Percentiles rank a stretch among this genome's conserved stretches.
Conservation (phyloP, 2,329 filamentous ascomycete species). For the Coniochaeta sp. region DNA sequence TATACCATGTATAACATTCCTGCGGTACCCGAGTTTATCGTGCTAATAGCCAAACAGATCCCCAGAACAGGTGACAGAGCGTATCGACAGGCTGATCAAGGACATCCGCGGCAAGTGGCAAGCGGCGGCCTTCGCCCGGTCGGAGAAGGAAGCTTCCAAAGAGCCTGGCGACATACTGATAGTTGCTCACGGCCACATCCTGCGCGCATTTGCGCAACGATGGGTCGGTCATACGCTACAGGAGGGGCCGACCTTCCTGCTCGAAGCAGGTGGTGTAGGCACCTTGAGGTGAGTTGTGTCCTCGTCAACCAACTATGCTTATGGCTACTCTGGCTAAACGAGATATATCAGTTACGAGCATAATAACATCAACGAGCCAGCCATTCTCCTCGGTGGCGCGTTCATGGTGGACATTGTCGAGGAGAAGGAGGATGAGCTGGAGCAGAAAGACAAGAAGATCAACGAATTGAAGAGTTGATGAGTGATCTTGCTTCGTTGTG, state of each 20-base stretch:
- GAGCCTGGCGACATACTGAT: conserved; percentile 58
- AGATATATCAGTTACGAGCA: conserved; percentile 61
- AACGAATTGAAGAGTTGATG: conserved; percentile 3
- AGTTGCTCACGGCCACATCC: conserved; percentile 85
- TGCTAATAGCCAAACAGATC: conserved; percentile 34
- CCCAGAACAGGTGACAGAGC: conserved; percentile 62
- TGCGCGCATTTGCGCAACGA: conserved; percentile 79
- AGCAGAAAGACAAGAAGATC: conserved; percentile 14
- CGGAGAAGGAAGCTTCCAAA: conserved; percentile 21
- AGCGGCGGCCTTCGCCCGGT: conserved; percentile 49
- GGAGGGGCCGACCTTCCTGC: conserved; percentile 68
- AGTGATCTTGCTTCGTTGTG: background rate
- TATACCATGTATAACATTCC: background rate
- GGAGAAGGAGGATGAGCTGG: conserved; percentile 14
- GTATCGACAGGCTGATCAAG: conserved; percentile 68
- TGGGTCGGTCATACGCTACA: conserved; percentile 71
- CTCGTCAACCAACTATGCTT: background rate
- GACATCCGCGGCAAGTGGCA: conserved; percentile 66
- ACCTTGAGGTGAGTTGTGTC: conserved; percentile 57
- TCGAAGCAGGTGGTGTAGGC: conserved; percentile 85
- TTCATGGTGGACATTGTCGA: conserved; percentile 44
- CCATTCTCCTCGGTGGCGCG: conserved; percentile 68
- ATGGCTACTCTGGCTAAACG: conserved; percentile 7
- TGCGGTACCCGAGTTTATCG: background rate
- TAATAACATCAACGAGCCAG: conserved; percentile 68